These are phyloP conservation scores for Echium plantagineum DNA, from an alignment of 257 asterid genomes.

Conservation along the genomic window DNA sequence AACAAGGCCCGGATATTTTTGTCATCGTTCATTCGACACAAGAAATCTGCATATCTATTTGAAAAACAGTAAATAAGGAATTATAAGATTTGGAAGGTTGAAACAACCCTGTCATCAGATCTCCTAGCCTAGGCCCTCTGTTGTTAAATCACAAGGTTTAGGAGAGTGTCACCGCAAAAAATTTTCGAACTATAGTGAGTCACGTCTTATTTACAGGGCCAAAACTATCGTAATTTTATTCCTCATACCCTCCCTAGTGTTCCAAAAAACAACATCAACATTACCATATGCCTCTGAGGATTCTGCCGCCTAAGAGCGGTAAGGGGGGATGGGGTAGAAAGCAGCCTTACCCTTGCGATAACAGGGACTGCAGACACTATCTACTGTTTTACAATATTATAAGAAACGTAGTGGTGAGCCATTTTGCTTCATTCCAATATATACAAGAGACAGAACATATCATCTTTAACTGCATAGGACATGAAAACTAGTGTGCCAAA, in stretches of 20 bases:
- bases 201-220: background rate
- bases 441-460: no score
- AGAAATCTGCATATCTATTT: conserved; percentile 90
- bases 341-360: no score
- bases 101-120: background rate
- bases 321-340: no score
- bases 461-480: no score
- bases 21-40: conserved; percentile 87
- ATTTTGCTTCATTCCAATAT: no score
- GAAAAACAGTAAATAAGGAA: background rate
- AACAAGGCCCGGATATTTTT: conserved; percentile 92
- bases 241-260: background rate
- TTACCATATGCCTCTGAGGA: no score
- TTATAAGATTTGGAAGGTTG: background rate
- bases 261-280: background rate
- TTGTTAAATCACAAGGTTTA: background rate
- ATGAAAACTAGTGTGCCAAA: background rate
- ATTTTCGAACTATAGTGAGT: background rate
- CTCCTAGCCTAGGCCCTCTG: background rate
- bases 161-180: background rate
- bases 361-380: no score
- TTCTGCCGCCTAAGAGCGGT: no score
- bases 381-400: no score
- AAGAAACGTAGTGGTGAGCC: no score
- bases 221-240: background rate